phyloP scores from a whole-genome alignment of 164 flowering plant genomes.

The Litsea cubeba region DNA sequence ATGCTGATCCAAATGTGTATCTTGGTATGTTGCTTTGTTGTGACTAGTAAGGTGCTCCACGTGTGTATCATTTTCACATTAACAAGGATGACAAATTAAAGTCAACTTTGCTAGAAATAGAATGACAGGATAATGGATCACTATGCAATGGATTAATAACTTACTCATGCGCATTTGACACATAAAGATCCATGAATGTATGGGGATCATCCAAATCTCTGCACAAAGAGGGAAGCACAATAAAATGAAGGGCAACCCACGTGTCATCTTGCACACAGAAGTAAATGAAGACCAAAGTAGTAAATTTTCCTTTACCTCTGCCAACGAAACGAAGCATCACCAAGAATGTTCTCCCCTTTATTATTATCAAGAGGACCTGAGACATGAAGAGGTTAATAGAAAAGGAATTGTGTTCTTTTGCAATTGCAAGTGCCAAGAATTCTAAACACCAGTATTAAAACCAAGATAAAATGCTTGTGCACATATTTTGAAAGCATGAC shows the following conservation, averaged over 20 bases:
- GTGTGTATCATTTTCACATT: background rate
- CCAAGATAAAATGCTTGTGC: background rate
- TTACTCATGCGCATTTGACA: constrained; percentile 84
- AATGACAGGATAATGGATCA: background rate
- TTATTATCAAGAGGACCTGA: constrained; percentile 71
- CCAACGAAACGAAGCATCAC: constrained; percentile 89
- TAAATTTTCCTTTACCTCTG: constrained; percentile 49
- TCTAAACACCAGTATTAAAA: background rate
- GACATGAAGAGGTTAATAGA: constrained; percentile 53
- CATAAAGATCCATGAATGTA: constrained; percentile 82
- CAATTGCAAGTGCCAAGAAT: background rate
- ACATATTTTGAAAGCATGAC: background rate
- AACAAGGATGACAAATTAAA: constrained; percentile 3
- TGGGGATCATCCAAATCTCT: constrained; percentile 86
- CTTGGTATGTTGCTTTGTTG: too few species aligned
- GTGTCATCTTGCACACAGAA: background rate
- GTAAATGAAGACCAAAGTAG: background rate
- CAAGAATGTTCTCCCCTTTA: constrained; percentile 49
- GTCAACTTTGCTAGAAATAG: background rate
- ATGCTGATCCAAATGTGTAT: too few species aligned
- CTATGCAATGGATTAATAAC: constrained; percentile 13
- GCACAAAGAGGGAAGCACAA: constrained; percentile 19
- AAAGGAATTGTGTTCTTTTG: constrained; percentile 3
- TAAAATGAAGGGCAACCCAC: background rate
- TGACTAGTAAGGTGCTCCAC: too few species aligned